Percentiles rank a stretch among this genome's conserved stretches.
Conservation (phyloP, 2,329 filamentous ascomycete genomes). For the Calonectria pauciramosa region DNA sequence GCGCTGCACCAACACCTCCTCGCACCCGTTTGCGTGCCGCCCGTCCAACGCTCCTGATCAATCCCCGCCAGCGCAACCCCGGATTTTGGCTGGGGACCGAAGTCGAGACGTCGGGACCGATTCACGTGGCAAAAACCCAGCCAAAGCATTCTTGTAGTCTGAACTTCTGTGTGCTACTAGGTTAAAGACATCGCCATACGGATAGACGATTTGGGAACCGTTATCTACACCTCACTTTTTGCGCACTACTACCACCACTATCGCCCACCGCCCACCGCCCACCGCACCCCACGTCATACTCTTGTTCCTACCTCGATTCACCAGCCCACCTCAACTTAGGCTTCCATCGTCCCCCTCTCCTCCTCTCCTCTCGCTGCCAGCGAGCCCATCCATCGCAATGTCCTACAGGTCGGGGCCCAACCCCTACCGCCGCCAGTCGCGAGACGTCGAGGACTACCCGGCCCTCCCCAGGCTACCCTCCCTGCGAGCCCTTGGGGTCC, state of each 20-base stretch:
- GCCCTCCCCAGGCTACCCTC: slow-evolving; percentile 51
- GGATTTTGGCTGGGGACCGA: not conserved
- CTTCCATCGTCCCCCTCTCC: not conserved
- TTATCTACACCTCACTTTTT: slow-evolving; percentile 29
- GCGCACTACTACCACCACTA: slow-evolving; percentile 18
- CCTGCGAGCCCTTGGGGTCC: slow-evolving; percentile 48
- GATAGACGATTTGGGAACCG: slow-evolving; percentile 4
- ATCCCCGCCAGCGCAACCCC: not conserved
- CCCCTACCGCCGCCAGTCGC: slow-evolving; percentile 48
- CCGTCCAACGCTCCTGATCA: not conserved
- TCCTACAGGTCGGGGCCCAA: slow-evolving; percentile 50
- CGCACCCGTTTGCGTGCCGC: not conserved
- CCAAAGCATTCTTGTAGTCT: slow-evolving; percentile 1
- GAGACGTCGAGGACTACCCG: slow-evolving; percentile 50
- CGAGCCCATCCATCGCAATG: slow-evolving; percentile 40
- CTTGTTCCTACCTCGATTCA: not conserved
- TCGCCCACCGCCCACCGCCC: slow-evolving; percentile 19
- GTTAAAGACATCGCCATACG: not conserved
- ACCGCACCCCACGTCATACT: slow-evolving; percentile 7
- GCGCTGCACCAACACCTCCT: slow-evolving; percentile 25
- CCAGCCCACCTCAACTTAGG: not conserved
- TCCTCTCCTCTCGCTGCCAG: not conserved
- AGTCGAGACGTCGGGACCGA: not conserved
- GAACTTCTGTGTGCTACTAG: slow-evolving; percentile 6
- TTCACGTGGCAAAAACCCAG: slow-evolving; percentile 31